Evolutionary conservation across 345 rosid genomes (phyloP), one percentile per base, ranked within the genome.

Genomic region (Dipteronia sinensis): DNA sequence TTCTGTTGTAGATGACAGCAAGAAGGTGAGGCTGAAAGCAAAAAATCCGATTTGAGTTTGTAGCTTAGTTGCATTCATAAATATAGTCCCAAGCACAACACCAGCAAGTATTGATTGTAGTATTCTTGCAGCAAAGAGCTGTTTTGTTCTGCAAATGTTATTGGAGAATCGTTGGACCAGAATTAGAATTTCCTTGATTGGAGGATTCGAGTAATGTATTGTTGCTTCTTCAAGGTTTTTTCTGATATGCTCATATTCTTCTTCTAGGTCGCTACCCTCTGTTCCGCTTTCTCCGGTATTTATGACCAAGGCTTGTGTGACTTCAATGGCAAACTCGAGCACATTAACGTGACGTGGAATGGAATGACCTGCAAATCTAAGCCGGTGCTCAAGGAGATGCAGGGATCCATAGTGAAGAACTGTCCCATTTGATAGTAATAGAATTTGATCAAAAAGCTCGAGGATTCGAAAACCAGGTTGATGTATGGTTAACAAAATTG

Each of bases 41-140:
- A 80, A 83, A 67, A 83, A 80, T 31, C 86, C 86, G 9, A 83
- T 23, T 77, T 77, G 83, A 58, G 81, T 83, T 74, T 83, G 81
- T 58, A 74, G 78, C 49, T 69, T 77, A 12, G 4, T 23, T 46
- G 74, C 76, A 59, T 83, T 80, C 81, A 70, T 77, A 42, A 83
- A 83, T 74, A 80, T 66, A 10, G 83, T 77, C 0, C 86, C 86
- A 19, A 83, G 79, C 58, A 80, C 79, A 69, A 70, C 13, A 34
- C 83, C 81, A 46, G 76, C 81, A 46, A 80, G 12, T 17, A 77
- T 25, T 34, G 81, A 77, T 42, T 80, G 81, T 47, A 83, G 10
- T 71, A 74, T 79, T 83, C 83, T 80, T 15, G 83, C 76, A 23
- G 77, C 75, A 27, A 83, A 83, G 34, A 80, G 83, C 81, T 83